phyloP scores from a whole-genome alignment of 257 asterid genomes.

The Rhazya stricta region DNA sequence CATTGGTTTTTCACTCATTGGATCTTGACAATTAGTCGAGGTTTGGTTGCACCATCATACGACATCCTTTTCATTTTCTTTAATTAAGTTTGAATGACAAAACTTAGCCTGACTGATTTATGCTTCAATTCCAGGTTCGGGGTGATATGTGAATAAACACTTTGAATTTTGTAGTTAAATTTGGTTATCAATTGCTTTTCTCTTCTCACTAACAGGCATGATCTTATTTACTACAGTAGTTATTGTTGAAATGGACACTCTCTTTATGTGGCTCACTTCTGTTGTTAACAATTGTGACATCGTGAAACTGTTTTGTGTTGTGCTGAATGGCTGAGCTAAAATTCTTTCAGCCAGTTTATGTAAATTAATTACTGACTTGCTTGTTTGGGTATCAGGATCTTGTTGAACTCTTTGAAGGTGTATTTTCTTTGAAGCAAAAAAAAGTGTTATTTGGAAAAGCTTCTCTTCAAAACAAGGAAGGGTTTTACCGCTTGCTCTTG shows the following conservation, averaged over 20 bases:
- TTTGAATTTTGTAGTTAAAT: neutral
- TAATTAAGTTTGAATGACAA: neutral
- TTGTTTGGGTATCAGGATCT: slow-evolving; percentile 64
- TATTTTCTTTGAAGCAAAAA: slow-evolving; percentile 91
- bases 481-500: slow-evolving; percentile 87
- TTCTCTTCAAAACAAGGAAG: slow-evolving; percentile 81
- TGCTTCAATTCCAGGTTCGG: neutral
- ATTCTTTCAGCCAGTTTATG: no score
- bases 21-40: no score
- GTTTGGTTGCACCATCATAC: no score
- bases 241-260: neutral
- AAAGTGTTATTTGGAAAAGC: slow-evolving; percentile 90
- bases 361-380: no score
- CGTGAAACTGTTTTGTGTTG: no score
- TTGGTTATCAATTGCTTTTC: neutral
- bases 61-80: neutral
- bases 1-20: neutral
- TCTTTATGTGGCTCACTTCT: neutral
- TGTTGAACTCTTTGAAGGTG: no score
- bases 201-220: neutral
- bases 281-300: no score
- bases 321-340: no score
- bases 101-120: no score
- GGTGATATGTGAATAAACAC: neutral
- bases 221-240: neutral